Percentiles rank a stretch among this genome's conserved stretches.
Conservation (phyloP, 2,329 filamentous ascomycete genomes). For the Pseudofabraea citricarpa region DNA sequence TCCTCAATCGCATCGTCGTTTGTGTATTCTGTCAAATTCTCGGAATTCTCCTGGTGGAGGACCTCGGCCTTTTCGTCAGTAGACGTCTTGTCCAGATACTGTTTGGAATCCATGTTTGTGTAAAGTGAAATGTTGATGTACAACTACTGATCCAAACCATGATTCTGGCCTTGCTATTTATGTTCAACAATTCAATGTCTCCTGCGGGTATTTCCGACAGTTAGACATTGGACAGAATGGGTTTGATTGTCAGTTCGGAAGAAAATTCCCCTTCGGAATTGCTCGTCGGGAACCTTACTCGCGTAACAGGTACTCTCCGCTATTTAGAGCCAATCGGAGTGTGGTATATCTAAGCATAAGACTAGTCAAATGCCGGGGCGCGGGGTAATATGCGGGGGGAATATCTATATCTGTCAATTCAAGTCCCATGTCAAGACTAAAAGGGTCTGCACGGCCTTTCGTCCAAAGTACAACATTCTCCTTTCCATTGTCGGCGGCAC, state of each 20-base stretch:
- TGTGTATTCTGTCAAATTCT: slow-evolving; percentile 6
- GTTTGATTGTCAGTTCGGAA: no score
- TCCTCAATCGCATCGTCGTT: slow-evolving; percentile 29
- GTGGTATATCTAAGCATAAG: no score
- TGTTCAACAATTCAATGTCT: no score
- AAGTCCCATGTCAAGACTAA: background rate
- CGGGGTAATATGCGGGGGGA: background rate
- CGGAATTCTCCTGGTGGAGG: slow-evolving; percentile 5
- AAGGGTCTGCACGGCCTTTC: background rate
- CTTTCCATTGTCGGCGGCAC: no score
- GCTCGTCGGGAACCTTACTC: no score
- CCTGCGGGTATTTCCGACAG: no score
- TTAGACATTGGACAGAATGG: no score
- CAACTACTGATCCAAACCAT: no score
- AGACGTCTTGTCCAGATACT: background rate
- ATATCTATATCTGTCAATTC: background rate
- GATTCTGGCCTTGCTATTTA: no score
- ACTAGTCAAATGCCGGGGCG: no score
- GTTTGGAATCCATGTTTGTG: background rate
- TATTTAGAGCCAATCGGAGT: no score
- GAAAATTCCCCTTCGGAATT: background rate
- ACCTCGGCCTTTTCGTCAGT: slow-evolving; percentile 10
- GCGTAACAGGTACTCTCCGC: no score
- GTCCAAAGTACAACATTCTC: background rate
- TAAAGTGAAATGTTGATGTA: background rate